Evolutionary conservation across 2,329 filamentous ascomycete genomes (phyloP).

Genomic region (Xylaria sp.): DNA sequence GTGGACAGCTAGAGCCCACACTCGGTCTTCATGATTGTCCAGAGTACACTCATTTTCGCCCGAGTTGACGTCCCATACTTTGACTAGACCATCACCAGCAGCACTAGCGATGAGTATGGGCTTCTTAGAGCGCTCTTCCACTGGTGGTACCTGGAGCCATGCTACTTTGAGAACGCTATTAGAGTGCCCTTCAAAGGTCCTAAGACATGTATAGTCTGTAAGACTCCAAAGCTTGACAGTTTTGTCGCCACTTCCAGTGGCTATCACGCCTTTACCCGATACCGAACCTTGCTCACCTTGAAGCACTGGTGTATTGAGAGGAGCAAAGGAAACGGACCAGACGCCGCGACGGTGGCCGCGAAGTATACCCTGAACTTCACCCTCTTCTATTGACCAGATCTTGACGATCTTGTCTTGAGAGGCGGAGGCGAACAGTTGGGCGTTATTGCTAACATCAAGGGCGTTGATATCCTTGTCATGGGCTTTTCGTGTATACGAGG

Average conservation of each 20-base stretch:
- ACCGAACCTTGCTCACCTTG: conserved; percentile 74
- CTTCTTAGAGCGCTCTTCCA: conserved; percentile 60
- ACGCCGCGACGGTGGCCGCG: conserved; percentile 93
- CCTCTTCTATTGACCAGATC: conserved; percentile 90
- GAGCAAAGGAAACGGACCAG: conserved; percentile 92
- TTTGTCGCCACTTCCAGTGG: conserved; percentile 95
- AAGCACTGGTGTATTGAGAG: conserved; percentile 74
- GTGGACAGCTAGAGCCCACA: conserved; percentile 86
- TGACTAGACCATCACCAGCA: conserved; percentile 92
- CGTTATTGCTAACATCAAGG: conserved; percentile 76
- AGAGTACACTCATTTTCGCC: conserved; percentile 88
- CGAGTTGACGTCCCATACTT: conserved; percentile 89
- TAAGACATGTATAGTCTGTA: conserved; percentile 86
- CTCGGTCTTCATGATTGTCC: conserved; percentile 95
- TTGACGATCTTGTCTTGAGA: conserved; percentile 97
- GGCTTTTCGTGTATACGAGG: conserved; percentile 87
- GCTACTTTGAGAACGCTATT: conserved; percentile 93
- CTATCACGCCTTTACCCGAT: conserved; percentile 78
- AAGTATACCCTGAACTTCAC: conserved; percentile 88
- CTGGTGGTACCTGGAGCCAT: conserved; percentile 71
- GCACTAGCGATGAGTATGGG: conserved; percentile 80
- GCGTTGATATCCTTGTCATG: conserved; percentile 99
- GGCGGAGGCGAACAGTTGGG: conserved; percentile 88
- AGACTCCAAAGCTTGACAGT: conserved; percentile 95
- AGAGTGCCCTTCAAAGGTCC: conserved; percentile 95